phyloP scores from a whole-genome alignment of 1,139 yeast genomes.

The Protomyces macrosporus region DNA sequence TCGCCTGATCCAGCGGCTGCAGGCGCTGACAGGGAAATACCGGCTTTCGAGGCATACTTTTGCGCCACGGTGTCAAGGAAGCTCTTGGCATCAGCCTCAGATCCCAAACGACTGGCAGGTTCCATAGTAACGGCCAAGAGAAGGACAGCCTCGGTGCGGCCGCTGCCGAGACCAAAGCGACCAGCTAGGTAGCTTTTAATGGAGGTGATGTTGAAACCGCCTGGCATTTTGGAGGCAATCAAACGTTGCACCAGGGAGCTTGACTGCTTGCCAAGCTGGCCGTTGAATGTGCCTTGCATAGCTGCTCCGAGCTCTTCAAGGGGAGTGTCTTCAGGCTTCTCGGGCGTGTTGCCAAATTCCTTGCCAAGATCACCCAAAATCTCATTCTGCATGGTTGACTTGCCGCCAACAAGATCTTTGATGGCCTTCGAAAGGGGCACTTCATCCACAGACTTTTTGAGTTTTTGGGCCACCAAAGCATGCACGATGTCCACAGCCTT shows the following conservation, averaged over 20 bases:
- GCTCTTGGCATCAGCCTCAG: conserved; percentile 84
- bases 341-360: conserved; percentile 96
- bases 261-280: conserved; percentile 89
- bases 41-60: conserved; percentile 78
- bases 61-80: conserved; percentile 76
- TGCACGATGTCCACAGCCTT: conserved; percentile 77
- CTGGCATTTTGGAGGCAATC: conserved; percentile 97
- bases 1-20: conserved; percentile 49
- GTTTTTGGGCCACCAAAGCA: conserved; percentile 88
- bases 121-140: conserved; percentile 79
- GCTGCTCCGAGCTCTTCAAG: conserved; percentile 89
- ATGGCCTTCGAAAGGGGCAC: conserved; percentile 87
- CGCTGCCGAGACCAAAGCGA: conserved; percentile 85
- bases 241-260: conserved; percentile 81
- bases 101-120: conserved; percentile 80
- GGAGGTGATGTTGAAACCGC: conserved; percentile 88
- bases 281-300: conserved; percentile 84
- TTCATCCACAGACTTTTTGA: conserved; percentile 82
- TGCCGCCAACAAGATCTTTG: conserved; percentile 96
- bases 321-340: conserved; percentile 97
- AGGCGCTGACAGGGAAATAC: conserved; percentile 69
- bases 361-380: conserved; percentile 96
- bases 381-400: conserved; percentile 96
- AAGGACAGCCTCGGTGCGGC: conserved; percentile 89
- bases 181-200: conserved; percentile 88